Percentiles rank a stretch among this genome's conserved stretches.
Conservation (phyloP, 345 rosid genomes). For the Geranium brycei region DNA sequence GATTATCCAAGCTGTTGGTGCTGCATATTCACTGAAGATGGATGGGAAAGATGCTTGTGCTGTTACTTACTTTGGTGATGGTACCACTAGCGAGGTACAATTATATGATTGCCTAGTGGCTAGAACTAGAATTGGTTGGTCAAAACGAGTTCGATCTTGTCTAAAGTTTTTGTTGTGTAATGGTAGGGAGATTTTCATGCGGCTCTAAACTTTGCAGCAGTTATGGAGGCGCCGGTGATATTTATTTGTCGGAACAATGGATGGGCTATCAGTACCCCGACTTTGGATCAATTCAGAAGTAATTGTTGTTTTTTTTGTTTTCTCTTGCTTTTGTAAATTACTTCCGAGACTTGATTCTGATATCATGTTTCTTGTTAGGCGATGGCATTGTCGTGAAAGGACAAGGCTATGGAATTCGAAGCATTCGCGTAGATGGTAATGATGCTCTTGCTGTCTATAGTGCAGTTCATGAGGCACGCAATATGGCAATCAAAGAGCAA, state of each 20-base stretch:
- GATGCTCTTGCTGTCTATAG: constrained; percentile 80
- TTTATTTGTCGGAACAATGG: constrained; percentile 82
- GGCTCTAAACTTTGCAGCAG: constrained; percentile 64
- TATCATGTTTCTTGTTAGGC: constrained; percentile 28
- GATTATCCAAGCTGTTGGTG: constrained; percentile 77
- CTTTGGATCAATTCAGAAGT: constrained; percentile 82
- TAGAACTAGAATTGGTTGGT: no score
- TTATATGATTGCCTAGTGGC: no score
- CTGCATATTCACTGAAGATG: constrained; percentile 83
- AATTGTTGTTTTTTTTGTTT: neutral
- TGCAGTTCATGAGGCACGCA: constrained; percentile 60
- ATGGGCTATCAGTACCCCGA: constrained; percentile 83
- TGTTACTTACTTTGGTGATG: constrained; percentile 68
- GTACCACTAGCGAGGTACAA: constrained; percentile 70
- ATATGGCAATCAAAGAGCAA: constrained; percentile 55
- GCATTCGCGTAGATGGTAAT: constrained; percentile 90
- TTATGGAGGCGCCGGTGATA: constrained; percentile 72
- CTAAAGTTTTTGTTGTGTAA: constrained; percentile 6
- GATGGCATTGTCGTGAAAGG: constrained; percentile 80
- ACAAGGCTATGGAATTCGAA: constrained; percentile 66
- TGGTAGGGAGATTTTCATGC: constrained; percentile 75
- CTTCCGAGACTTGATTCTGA: neutral
- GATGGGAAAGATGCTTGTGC: constrained; percentile 59
- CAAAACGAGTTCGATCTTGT: neutral
- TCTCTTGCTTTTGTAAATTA: constrained; percentile 4